Evolutionary conservation across 2,329 filamentous ascomycete genomes (phyloP), one percentile per base, ranked within the genome.

Genomic region (Fusarium tupiense): DNA sequence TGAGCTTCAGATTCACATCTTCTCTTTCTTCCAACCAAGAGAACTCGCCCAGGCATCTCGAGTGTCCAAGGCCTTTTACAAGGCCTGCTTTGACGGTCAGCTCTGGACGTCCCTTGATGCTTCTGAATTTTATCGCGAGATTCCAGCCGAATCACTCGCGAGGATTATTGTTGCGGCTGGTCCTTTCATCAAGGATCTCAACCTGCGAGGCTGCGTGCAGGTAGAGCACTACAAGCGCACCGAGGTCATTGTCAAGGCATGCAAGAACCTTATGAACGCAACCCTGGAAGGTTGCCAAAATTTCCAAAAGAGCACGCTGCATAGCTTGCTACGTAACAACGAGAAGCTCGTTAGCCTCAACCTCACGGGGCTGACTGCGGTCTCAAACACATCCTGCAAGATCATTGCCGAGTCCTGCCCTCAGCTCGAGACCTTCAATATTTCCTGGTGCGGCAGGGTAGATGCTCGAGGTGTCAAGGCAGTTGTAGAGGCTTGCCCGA

Each of bases 361-460:
- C 78, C 85, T 99, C 43, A 94, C 94, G 4, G 95, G 95, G 1
- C 87, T 98, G 70, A 86, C 90, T 5, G 91, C 92, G 19, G 93
- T 95, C 20, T 94, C 92, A 37, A 97, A 98, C 80, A 90, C 90
- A 29, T 93, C 94, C 2, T 95, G 97, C 89, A 94, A 92, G 79
- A 94, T 97, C 68, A 92, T 99, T 68, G 92, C 94, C 2, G 88
- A 92, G 61, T 92, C 92, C 44, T 98, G 96, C 77, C 91, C 92
- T 3, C 91, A 92, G 56, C 86, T 99, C n/a, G 92, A 97, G 82
- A 88, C 90, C 63, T 88, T 98, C 74, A 97, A 98, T 78, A 90
- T 98, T 26, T 97, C 95, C 1, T 98, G 96, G 94, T 99, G 96
- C 84, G 91, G 91, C 74, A 92, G 94, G 69, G 91, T 98, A 80